Conservation (phyloP, 129 eudicot species). For the Arctium lappa region DNA sequence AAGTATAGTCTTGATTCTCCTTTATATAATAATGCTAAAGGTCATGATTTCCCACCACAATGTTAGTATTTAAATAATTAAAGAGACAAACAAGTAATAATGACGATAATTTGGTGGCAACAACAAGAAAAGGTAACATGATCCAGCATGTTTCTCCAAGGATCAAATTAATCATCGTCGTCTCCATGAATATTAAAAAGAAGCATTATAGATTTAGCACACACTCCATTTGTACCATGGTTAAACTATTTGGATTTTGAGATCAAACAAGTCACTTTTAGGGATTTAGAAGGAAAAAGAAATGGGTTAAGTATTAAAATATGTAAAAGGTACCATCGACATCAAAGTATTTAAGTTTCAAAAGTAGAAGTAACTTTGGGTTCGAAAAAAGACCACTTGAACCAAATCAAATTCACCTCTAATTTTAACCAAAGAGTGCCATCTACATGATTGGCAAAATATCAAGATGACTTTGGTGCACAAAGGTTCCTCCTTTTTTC, state of each 20-base stretch:
- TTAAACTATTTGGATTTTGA: neutral
- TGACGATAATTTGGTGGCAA: slow-evolving; percentile 30
- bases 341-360: slow-evolving; percentile 7
- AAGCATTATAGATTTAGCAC: slow-evolving; percentile 14
- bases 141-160: slow-evolving; percentile 13
- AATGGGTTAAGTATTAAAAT: neutral
- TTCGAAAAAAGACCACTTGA: neutral
- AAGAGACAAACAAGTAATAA: slow-evolving; percentile 30
- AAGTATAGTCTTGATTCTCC: slow-evolving; percentile 30
- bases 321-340: neutral
- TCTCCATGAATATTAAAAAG: neutral
- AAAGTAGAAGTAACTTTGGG: slow-evolving; percentile 2
- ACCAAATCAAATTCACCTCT: neutral
- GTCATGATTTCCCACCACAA: slow-evolving; percentile 35
- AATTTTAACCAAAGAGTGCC: neutral
- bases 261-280: neutral
- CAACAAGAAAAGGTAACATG: slow-evolving; percentile 28
- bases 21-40: slow-evolving; percentile 28
- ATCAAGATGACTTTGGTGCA: neutral
- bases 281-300: neutral
- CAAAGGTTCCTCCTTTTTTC: neutral
- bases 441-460: neutral
- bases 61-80: slow-evolving; percentile 16
- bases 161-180: slow-evolving; percentile 17
- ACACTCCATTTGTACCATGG: neutral